Percentiles rank a stretch among this genome's conserved stretches.
phyloP scores from a whole-genome alignment of 2,329 filamentous ascomycete species.

The Ceratocystis eucalypticola region DNA sequence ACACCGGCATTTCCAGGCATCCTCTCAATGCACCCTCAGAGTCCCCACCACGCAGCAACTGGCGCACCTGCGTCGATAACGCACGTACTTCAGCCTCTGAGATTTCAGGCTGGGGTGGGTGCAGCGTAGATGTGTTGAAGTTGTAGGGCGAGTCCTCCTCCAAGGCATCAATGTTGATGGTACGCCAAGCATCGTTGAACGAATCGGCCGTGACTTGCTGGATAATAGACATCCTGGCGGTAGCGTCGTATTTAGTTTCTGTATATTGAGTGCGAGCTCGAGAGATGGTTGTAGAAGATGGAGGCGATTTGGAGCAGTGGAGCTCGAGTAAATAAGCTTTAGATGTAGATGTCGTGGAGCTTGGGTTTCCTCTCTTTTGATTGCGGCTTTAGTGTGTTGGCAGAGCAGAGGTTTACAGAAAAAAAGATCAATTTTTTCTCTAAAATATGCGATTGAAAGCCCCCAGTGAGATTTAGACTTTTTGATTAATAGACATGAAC shows the following conservation, averaged over 20 bases:
- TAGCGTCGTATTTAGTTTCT: neutral
- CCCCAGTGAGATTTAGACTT: neutral
- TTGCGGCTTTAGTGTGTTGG: constrained; percentile 5
- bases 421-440: neutral
- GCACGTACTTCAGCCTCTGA: constrained; percentile 66
- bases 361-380: neutral
- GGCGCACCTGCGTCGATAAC: constrained; percentile 67
- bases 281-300: neutral
- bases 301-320: constrained; percentile 4
- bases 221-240: constrained; percentile 47
- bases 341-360: constrained; percentile 6
- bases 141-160: constrained; percentile 82
- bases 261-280: neutral
- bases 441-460: neutral
- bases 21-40: constrained; percentile 72
- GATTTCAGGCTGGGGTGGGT: constrained; percentile 60
- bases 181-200: constrained; percentile 59
- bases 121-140: constrained; percentile 77
- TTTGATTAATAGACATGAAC: neutral
- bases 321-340: constrained; percentile 11
- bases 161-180: constrained; percentile 85
- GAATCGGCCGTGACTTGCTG: constrained; percentile 49
- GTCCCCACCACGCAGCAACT: constrained; percentile 76
- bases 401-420: neutral
- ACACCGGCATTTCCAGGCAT: constrained; percentile 76